These are phyloP conservation scores for Colletotrichum chlorophyti DNA, from an alignment of 2,329 filamentous ascomycete species.

Conservation along the genomic window DNA sequence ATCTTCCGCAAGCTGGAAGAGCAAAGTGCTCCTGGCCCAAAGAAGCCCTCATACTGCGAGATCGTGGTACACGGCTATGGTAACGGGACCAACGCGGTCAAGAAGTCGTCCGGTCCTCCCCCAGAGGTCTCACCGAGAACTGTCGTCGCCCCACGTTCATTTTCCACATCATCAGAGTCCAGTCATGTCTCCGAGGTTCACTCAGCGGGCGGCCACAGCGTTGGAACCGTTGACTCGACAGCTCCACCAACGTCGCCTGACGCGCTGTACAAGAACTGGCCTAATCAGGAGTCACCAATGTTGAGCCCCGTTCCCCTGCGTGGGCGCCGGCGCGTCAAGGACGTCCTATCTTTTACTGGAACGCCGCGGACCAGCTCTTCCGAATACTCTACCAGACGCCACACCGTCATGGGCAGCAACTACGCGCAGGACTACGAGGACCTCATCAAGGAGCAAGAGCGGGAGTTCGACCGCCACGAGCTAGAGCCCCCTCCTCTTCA, in stretches of 20 bases:
- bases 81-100: slow-evolving; percentile 55
- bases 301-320: slow-evolving; percentile 32
- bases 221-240: slow-evolving; percentile 34
- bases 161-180: slow-evolving; percentile 31
- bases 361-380: not conserved
- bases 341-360: slow-evolving; percentile 14
- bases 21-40: not conserved
- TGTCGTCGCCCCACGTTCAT: slow-evolving; percentile 14
- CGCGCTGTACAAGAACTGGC: slow-evolving; percentile 24
- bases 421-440: slow-evolving; percentile 36
- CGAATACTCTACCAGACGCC: not conserved
- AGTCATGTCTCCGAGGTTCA: slow-evolving; percentile 32
- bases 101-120: slow-evolving; percentile 8
- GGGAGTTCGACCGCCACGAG: slow-evolving; percentile 23
- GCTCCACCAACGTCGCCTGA: slow-evolving; percentile 33
- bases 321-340: slow-evolving; percentile 36
- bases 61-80: slow-evolving; percentile 61
- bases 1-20: slow-evolving; percentile 35
- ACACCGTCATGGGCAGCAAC: slow-evolving; percentile 20
- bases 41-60: slow-evolving; percentile 50
- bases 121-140: not conserved
- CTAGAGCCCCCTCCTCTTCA: slow-evolving; percentile 29
- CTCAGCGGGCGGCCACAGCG: slow-evolving; percentile 36
- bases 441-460: slow-evolving; percentile 31
- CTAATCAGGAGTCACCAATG: slow-evolving; percentile 18